Evolutionary conservation across 148 eudicot genomes (phyloP).

Genomic region (Nepenthes mirabilis): DNA sequence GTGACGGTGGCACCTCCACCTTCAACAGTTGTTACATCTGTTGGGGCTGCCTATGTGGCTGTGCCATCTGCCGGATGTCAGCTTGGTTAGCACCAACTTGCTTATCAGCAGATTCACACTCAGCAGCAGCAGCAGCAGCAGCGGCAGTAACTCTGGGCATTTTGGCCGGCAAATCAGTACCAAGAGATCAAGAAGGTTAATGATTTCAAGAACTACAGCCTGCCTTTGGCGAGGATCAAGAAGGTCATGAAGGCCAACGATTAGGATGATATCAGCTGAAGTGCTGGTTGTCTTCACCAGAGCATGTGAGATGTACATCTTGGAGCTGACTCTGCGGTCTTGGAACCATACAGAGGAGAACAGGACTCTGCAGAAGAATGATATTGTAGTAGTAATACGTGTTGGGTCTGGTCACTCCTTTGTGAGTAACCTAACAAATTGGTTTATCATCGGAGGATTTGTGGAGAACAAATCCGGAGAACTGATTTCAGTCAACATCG

Average conservation of each 20-base stretch:
- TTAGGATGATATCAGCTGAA: slow-evolving; percentile 81
- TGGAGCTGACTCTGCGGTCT: slow-evolving; percentile 58
- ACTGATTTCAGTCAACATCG: no score
- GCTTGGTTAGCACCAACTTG: slow-evolving; percentile 50
- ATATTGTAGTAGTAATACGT: slow-evolving; percentile 70
- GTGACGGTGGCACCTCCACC: slow-evolving; percentile 33
- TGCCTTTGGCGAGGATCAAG: slow-evolving; percentile 67
- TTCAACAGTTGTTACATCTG: slow-evolving; percentile 26
- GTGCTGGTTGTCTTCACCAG: slow-evolving; percentile 72
- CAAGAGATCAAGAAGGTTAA: slow-evolving; percentile 56
- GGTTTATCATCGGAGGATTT: no score
- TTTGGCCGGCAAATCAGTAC: slow-evolving; percentile 60
- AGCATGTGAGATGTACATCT: slow-evolving; percentile 78
- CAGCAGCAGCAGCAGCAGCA: slow-evolving; percentile 74
- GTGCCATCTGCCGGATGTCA: slow-evolving; percentile 31
- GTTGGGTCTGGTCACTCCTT: no score
- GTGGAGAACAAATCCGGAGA: no score
- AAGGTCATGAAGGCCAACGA: slow-evolving; percentile 83
- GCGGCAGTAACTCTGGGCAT: slow-evolving; percentile 49
- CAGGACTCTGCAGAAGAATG: slow-evolving; percentile 72
- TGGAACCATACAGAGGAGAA: slow-evolving; percentile 84
- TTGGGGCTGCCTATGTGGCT: slow-evolving; percentile 22
- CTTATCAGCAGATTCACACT: slow-evolving; percentile 69
- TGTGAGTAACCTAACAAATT: no score
- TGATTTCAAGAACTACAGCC: slow-evolving; percentile 76